Conservation (phyloP, 352 stramenopile genomes). For the Globisporangium ultimum region DNA sequence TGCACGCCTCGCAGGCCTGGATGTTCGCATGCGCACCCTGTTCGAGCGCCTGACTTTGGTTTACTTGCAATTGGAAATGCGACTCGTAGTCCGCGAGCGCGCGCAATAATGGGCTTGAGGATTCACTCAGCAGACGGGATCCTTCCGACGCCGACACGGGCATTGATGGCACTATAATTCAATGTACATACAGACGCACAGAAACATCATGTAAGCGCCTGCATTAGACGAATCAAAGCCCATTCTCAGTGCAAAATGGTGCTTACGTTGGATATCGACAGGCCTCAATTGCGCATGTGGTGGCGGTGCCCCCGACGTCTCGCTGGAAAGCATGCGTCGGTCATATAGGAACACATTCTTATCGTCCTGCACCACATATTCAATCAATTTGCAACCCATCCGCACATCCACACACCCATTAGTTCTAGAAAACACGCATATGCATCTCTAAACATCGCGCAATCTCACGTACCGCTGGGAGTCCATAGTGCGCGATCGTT, state of each 20-base stretch:
- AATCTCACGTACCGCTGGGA: slow-evolving; percentile 36
- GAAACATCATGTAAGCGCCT: background rate
- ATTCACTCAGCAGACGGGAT: slow-evolving; percentile 71
- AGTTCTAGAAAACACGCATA: too few relatives aligned
- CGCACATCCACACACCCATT: too few relatives aligned
- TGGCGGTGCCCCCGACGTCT: slow-evolving; percentile 34
- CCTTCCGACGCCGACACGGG: slow-evolving; percentile 58
- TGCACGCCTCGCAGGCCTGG: slow-evolving; percentile 42
- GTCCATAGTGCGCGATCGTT: slow-evolving; percentile 60
- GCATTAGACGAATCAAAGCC: background rate
- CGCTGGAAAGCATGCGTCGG: slow-evolving; percentile 70
- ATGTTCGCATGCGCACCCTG: slow-evolving; percentile 54
- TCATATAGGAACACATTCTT: slow-evolving; percentile 85
- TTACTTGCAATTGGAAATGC: slow-evolving; percentile 75
- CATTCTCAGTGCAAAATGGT: too few relatives aligned
- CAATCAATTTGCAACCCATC: too few relatives aligned
- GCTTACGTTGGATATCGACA: slow-evolving; percentile 2
- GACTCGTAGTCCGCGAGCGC: slow-evolving; percentile 79
- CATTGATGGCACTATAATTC: slow-evolving; percentile 48
- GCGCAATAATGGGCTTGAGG: slow-evolving; percentile 71
- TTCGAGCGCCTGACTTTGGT: slow-evolving; percentile 63
- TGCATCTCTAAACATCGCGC: background rate
- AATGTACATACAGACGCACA: too few relatives aligned
- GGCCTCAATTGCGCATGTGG: slow-evolving; percentile 35
- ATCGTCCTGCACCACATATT: slow-evolving; percentile 22